Evolutionary conservation across 2,329 filamentous ascomycete genomes (phyloP).

Genomic region (Ophiosphaerella narmari): DNA sequence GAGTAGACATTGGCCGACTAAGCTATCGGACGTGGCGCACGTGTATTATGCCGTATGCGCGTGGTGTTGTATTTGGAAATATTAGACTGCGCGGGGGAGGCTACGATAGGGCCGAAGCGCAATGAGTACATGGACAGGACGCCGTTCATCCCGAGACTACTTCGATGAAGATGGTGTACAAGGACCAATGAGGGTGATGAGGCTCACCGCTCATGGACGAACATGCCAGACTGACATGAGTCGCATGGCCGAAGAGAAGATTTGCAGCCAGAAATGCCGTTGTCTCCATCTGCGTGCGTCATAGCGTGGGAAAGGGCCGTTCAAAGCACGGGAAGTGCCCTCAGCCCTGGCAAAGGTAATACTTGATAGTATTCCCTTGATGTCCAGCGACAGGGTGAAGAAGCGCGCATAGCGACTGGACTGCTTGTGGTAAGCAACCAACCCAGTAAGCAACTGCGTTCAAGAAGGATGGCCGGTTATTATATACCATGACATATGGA

Average conservation of each 20-base stretch:
- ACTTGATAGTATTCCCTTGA: background rate
- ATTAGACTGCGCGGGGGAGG: conserved; percentile 18
- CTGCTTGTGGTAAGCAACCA: conserved; percentile 5
- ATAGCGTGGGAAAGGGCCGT: conserved; percentile 20
- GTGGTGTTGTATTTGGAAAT: conserved; percentile 19
- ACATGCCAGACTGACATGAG: conserved; percentile 16
- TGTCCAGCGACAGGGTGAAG: conserved; percentile 10
- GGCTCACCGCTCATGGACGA: conserved; percentile 38
- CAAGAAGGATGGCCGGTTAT: background rate
- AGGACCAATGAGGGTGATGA: conserved; percentile 26
- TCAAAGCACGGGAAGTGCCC: conserved; percentile 19
- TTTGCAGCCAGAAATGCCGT: conserved; percentile 17
- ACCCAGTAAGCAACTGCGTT: conserved; percentile 1
- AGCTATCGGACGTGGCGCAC: conserved; percentile 11
- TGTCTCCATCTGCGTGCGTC: conserved; percentile 24
- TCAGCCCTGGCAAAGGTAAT: background rate
- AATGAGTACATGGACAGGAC: no score
- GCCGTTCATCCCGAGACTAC: no score
- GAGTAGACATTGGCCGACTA: conserved; percentile 18
- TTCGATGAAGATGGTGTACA: conserved; percentile 6
- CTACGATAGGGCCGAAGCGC: conserved; percentile 27
- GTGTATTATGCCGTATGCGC: conserved; percentile 17
- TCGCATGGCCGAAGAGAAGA: conserved; percentile 21
- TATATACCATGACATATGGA: background rate
- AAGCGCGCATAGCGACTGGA: conserved; percentile 11